Conservation (phyloP, 768 basidiomycete species). For the Agrocybe chaxingu region DNA sequence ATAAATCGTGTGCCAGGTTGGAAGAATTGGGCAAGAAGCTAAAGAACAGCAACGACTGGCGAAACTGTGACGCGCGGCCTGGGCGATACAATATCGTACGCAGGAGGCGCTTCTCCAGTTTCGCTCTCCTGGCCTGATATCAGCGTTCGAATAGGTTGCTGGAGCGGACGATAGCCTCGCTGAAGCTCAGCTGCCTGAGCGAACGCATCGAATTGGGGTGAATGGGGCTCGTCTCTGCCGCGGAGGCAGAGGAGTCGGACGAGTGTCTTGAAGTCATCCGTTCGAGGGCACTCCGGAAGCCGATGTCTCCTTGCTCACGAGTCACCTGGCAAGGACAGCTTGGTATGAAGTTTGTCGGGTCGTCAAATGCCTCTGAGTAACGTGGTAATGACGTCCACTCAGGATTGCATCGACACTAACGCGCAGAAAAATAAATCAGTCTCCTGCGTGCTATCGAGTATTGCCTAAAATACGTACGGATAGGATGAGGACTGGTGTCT, state of each 20-base stretch:
- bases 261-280: slow-evolving; percentile 31
- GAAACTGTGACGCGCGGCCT: neutral
- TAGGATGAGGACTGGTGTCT: slow-evolving; percentile 82
- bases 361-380: slow-evolving; percentile 54
- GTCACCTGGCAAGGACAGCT: slow-evolving; percentile 46
- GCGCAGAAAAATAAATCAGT: neutral
- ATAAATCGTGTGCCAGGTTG: neutral
- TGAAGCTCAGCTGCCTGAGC: slow-evolving; percentile 17
- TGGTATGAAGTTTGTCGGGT: slow-evolving; percentile 27
- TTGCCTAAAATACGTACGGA: slow-evolving; percentile 53
- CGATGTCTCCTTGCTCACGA: slow-evolving; percentile 2
- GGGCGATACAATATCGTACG: slow-evolving; percentile 42
- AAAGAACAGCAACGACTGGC: too few species aligned
- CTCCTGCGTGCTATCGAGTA: neutral
- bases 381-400: slow-evolving; percentile 78
- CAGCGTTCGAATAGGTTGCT: slow-evolving; percentile 69
- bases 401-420: slow-evolving; percentile 76
- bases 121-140: slow-evolving; percentile 81
- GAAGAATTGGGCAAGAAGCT: too few species aligned
- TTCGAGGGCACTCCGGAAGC: slow-evolving; percentile 20
- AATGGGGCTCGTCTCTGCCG: slow-evolving; percentile 34
- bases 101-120: slow-evolving; percentile 80
- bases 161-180: slow-evolving; percentile 37
- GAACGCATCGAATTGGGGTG: slow-evolving; percentile 27
- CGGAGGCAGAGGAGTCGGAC: slow-evolving; percentile 32